Percentiles rank a stretch among this genome's conserved stretches.
phyloP scores from a whole-genome alignment of 352 stramenopile species.

The Elongisporangium anandrum region DNA sequence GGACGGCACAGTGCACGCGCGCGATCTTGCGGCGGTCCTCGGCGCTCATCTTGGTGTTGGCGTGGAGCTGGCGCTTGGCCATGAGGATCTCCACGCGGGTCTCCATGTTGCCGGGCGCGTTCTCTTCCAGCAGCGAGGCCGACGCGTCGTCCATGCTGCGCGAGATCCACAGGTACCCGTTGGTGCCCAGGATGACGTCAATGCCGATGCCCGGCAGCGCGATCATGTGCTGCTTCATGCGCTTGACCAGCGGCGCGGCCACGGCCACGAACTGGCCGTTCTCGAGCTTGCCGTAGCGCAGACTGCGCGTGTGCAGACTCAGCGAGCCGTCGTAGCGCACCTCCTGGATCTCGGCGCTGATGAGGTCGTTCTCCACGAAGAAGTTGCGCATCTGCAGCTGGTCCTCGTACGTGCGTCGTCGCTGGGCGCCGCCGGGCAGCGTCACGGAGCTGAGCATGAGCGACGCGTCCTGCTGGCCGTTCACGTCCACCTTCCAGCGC shows the following conservation, averaged over 20 bases:
- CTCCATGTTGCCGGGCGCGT: conserved; percentile 61
- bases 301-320: conserved; percentile 91
- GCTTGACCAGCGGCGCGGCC: conserved; percentile 86
- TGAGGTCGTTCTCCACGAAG: conserved; percentile 95
- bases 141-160: conserved; percentile 59
- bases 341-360: conserved; percentile 90
- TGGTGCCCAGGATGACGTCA: conserved; percentile 92
- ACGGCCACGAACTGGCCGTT: conserved; percentile 93
- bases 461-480: conserved; percentile 73
- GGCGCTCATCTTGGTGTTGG: conserved; percentile 59
- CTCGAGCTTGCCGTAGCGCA: conserved; percentile 94
- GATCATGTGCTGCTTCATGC: conserved; percentile 94
- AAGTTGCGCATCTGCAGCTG: conserved; percentile 95
- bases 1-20: conserved; percentile 85
- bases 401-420: conserved; percentile 96
- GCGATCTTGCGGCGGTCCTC: conserved; percentile 85
- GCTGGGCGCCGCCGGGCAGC: conserved; percentile 93
- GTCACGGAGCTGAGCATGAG: conserved; percentile 95
- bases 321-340: conserved; percentile 91
- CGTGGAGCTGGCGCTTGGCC: conserved; percentile 89
- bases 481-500: conserved; percentile 94
- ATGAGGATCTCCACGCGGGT: conserved; percentile 88
- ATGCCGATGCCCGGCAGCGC: conserved; percentile 72
- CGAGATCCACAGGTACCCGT: conserved; percentile 96
- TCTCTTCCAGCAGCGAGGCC: conserved; percentile 39